Evolutionary conservation across 768 basidiomycete species (phyloP).

Genomic region (Rhizopogon sp.): DNA sequence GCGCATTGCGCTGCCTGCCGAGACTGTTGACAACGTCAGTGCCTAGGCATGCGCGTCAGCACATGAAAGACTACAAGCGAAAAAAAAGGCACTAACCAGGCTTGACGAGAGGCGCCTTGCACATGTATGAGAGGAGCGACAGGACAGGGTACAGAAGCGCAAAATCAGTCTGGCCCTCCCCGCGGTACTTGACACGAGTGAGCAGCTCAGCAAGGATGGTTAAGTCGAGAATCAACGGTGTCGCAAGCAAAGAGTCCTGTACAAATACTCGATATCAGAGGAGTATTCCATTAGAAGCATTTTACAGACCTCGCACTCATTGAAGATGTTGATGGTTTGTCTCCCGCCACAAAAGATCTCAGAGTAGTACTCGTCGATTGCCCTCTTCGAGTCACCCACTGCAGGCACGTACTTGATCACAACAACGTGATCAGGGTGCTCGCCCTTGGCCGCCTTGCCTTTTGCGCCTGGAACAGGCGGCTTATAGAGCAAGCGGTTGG

Average conservation of each 20-base stretch:
- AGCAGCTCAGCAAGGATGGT: conserved; percentile 91
- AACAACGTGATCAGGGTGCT: conserved; percentile 96
- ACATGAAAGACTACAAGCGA: background rate
- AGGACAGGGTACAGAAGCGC: conserved; percentile 88
- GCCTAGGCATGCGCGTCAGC: conserved; percentile 30
- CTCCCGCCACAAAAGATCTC: conserved; percentile 97
- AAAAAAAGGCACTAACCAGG: conserved; percentile 44
- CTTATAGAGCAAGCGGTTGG: conserved; percentile 88
- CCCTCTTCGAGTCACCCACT: conserved; percentile 95
- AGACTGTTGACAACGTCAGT: conserved; percentile 94
- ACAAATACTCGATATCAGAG: conserved; percentile 5
- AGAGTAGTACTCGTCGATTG: conserved; percentile 98
- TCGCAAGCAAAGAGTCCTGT: conserved; percentile 91
- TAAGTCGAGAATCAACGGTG: conserved; percentile 92
- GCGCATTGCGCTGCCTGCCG: conserved; percentile 89
- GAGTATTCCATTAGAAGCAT: background rate
- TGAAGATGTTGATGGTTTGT: conserved; percentile 94
- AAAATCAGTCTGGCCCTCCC: conserved; percentile 54
- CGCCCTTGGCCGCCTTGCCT: conserved; percentile 70
- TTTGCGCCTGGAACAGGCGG: conserved; percentile 55
- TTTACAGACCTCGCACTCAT: conserved; percentile 81
- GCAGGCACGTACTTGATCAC: conserved; percentile 97
- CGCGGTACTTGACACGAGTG: conserved; percentile 88
- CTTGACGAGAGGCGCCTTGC: conserved; percentile 95
- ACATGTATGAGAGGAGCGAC: conserved; percentile 93